Evolutionary conservation across 1,284 basidiomycete species (phyloP), one percentile per base, ranked within the genome.

Genomic region (Cronartium ribicola): DNA sequence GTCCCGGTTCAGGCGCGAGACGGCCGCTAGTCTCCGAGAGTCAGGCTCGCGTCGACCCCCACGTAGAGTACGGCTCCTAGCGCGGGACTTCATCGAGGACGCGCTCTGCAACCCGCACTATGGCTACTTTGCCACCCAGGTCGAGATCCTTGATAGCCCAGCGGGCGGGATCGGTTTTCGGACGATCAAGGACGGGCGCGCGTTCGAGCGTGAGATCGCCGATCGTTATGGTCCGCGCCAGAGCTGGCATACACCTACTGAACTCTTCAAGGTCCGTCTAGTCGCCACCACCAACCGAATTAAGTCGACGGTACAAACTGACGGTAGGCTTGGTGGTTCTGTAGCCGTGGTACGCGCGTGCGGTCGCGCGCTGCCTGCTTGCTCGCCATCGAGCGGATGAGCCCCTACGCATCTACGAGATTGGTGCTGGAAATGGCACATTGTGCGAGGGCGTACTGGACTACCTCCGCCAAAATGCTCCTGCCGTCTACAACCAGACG

Each of bases 231-330:
- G 3, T 87, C 93, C 93, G 5, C 86, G 88, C 78, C 96, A 99
- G 82, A 85, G 98, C 69, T 99, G 96, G 96, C 96, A 99, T 83
- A 99, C 96, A 0, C 96, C 96, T 0, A 97, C 94, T 1, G 95
- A 98, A 81, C 84, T 99, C 51, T 98, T 98, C 85, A 93, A 95
- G 86, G 94, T 94, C 79, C 76, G 86, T 81, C 10, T 36, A 13
- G 29, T 29, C 29, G 29, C 29, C 29, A 29, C 29, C 29, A 29
- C 29, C 29, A 29, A 29, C 29, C 29, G 29, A 29, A 29, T 29
- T 29, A 1, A 29, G 29, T 29, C 1, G 29, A 29, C 29, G 29
- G 29, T 29, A 29, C 29, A 29, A 29, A 29, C 29, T 29, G 29
- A 29, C 29, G 29, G 29, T 29, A 29, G 29, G 29, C 1, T 29